Conservation (phyloP, 495 filamentous ascomycete genomes). For the Tuber magnatum region DNA sequence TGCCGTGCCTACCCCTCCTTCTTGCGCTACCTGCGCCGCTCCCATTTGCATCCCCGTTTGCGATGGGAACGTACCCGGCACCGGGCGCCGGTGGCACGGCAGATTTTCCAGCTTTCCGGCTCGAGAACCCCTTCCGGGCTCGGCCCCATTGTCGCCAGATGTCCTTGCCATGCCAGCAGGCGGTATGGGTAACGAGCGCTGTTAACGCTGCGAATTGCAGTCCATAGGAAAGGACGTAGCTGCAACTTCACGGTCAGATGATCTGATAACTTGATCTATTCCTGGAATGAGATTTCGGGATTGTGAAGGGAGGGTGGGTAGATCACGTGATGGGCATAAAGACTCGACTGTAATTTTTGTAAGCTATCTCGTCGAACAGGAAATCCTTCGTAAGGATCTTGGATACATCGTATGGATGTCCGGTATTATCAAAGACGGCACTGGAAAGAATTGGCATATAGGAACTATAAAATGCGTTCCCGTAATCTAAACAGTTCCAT, state of each 20-base stretch:
- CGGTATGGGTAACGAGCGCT: slow-evolving; percentile 62
- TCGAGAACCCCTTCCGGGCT: slow-evolving; percentile 12
- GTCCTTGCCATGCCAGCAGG: slow-evolving; percentile 67
- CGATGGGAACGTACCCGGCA: slow-evolving; percentile 14
- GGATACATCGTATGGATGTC: slow-evolving; percentile 65
- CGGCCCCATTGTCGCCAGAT: slow-evolving; percentile 60
- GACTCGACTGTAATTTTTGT: slow-evolving; percentile 67
- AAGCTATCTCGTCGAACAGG: slow-evolving; percentile 61
- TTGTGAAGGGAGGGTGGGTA: slow-evolving; percentile 27
- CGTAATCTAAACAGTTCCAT: slow-evolving; percentile 50
- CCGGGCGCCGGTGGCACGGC: neutral
- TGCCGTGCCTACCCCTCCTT: slow-evolving; percentile 42
- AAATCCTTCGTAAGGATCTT: slow-evolving; percentile 66
- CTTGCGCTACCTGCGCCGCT: slow-evolving; percentile 46
- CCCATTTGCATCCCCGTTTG: neutral
- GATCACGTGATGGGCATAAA: slow-evolving; percentile 65
- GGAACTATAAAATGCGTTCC: slow-evolving; percentile 65
- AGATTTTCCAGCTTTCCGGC: neutral
- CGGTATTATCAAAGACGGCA: slow-evolving; percentile 74
- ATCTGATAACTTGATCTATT: slow-evolving; percentile 22
- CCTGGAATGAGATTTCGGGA: neutral
- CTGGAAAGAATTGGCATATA: slow-evolving; percentile 75
- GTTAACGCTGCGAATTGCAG: slow-evolving; percentile 74
- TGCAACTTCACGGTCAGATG: slow-evolving; percentile 13
- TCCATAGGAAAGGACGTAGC: slow-evolving; percentile 67